phyloP scores from a whole-genome alignment of 345 rosid species.

The Acer negundo region DNA sequence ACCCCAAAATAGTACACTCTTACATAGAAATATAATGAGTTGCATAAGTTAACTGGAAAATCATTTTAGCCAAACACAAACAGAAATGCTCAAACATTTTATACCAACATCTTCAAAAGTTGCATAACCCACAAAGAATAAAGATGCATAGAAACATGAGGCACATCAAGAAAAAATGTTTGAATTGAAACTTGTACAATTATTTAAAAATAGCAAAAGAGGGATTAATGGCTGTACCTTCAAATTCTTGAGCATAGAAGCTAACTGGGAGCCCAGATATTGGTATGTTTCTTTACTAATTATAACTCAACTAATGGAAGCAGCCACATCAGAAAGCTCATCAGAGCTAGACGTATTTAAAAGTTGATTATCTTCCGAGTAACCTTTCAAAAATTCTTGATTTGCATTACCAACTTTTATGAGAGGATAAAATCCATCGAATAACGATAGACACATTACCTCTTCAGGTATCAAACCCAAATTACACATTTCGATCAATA shows the following conservation, averaged over 20 bases:
- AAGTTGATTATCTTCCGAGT: conserved; percentile 15
- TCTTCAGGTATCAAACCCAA: conserved; percentile 31
- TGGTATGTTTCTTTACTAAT: not conserved
- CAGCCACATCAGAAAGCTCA: conserved; percentile 28
- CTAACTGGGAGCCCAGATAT: not conserved
- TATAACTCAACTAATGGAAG: conserved; percentile 27
- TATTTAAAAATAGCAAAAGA: not conserved
- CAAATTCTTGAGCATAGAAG: not conserved
- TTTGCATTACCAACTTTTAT: conserved; percentile 7
- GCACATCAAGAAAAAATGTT: not conserved
- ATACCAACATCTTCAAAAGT: not conserved
- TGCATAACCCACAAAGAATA: not conserved
- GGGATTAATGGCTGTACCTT: not conserved
- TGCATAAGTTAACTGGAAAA: not conserved
- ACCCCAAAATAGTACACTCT: not conserved
- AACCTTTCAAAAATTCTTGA: not conserved
- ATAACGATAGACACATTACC: conserved; percentile 14
- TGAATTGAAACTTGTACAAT: not conserved
- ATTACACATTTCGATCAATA: conserved; percentile 41
- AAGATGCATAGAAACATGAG: not conserved
- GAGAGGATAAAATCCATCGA: conserved; percentile 8
- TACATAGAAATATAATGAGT: not conserved
- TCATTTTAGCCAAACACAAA: not conserved
- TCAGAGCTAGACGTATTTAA: conserved; percentile 28
- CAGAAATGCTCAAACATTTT: not conserved